These are phyloP conservation scores for Talaromyces funiculosus DNA, from an alignment of 2,329 filamentous ascomycete genomes.

Conservation along the genomic window DNA sequence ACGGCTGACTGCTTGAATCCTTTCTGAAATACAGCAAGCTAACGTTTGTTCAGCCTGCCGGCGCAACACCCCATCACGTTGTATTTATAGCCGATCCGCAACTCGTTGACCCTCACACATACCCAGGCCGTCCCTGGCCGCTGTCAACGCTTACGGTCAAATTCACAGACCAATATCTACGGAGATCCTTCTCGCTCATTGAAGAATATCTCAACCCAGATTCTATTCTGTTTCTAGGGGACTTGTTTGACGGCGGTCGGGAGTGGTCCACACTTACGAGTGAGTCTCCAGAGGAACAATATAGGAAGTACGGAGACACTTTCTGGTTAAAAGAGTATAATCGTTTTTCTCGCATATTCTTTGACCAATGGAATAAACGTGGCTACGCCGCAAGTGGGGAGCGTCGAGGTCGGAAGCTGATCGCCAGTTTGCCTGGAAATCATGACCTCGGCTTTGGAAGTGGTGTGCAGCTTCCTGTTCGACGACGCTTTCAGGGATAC, in stretches of 20 bases:
- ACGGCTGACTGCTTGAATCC: slow-evolving; percentile 21
- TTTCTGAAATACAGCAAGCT: slow-evolving; percentile 9
- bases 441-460: slow-evolving; percentile 90
- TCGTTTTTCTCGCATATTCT: slow-evolving; percentile 81
- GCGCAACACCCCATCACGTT: slow-evolving; percentile 74
- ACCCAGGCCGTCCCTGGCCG: slow-evolving; percentile 74
- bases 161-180: slow-evolving; percentile 87
- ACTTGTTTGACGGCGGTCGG: slow-evolving; percentile 89
- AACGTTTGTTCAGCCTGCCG: slow-evolving; percentile 51
- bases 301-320: slow-evolving; percentile 67
- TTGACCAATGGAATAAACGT: slow-evolving; percentile 60
- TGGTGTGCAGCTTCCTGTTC: slow-evolving; percentile 72
- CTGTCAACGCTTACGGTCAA: slow-evolving; percentile 60
- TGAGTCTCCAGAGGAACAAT: slow-evolving; percentile 59
- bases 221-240: slow-evolving; percentile 83
- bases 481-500: slow-evolving; percentile 76
- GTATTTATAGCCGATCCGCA: slow-evolving; percentile 86
- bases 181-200: slow-evolving; percentile 72
- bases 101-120: slow-evolving; percentile 90
- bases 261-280: slow-evolving; percentile 78
- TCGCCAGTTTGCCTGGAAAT: slow-evolving; percentile 84
- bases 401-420: slow-evolving; percentile 66
- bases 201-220: slow-evolving; percentile 74
- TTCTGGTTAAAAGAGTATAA: slow-evolving; percentile 86
- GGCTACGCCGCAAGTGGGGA: slow-evolving; percentile 52